Evolutionary conservation across 2,329 filamentous ascomycete species (phyloP).

Genomic region (Aulographum hederae): DNA sequence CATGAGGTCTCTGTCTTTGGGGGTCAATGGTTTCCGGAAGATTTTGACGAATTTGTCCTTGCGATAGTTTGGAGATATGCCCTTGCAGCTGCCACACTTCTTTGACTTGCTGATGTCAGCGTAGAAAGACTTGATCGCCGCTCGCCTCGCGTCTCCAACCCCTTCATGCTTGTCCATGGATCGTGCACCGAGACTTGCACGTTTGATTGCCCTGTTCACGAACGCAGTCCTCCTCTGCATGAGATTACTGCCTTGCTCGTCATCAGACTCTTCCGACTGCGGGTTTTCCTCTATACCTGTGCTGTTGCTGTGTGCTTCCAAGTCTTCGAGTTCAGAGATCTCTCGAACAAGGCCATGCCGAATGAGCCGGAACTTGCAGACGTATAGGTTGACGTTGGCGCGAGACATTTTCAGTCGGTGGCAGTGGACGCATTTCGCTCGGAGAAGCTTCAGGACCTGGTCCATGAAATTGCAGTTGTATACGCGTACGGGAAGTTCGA

Average conservation of each 20-base stretch:
- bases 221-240: slow-evolving; percentile 44
- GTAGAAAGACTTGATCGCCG: slow-evolving; percentile 67
- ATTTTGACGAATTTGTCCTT: slow-evolving; percentile 90
- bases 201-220: slow-evolving; percentile 53
- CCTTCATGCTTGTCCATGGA: slow-evolving; percentile 61
- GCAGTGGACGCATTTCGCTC: slow-evolving; percentile 82
- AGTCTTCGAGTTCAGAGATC: slow-evolving; percentile 31
- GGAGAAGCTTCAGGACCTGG: slow-evolving; percentile 67
- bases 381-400: slow-evolving; percentile 57
- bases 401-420: slow-evolving; percentile 67
- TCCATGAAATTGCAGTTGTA: slow-evolving; percentile 98
- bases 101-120: slow-evolving; percentile 50
- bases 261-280: slow-evolving; percentile 4
- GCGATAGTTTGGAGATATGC: slow-evolving; percentile 64
- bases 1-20: slow-evolving; percentile 66
- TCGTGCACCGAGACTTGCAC: slow-evolving; percentile 28
- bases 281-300: not conserved
- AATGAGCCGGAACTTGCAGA: slow-evolving; percentile 70
- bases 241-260: slow-evolving; percentile 20
- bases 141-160: slow-evolving; percentile 55
- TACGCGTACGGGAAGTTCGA: slow-evolving; percentile 80
- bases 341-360: slow-evolving; percentile 68
- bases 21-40: slow-evolving; percentile 62
- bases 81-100: slow-evolving; percentile 49
- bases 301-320: not conserved